Base-by-base conservation (phyloP, 2,329 filamentous ascomycete genomes). In the Botrytis pseudocinerea region DNA sequence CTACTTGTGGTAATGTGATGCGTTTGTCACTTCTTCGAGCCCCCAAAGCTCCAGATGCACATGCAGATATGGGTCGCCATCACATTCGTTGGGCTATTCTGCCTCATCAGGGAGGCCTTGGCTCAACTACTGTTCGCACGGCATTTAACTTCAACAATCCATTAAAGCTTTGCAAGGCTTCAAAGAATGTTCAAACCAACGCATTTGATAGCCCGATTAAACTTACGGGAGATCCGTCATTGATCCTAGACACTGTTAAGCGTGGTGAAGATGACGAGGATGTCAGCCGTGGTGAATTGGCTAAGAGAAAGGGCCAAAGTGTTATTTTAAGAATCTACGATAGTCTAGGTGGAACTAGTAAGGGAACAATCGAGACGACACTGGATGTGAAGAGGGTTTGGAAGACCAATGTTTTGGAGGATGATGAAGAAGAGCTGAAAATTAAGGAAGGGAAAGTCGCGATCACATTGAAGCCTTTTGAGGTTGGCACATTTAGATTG, bases 61-160 rank as follows among this genome's bases (percentile, higher is more conserved):
- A 97, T 79, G 95, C 95, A 59, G 95, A 98, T 81, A 98, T 98
- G 94, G 95, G 94, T 70, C 87, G 86, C 60, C 95, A 98, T 82
- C 87, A 87, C 75, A 97, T 98, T 78, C 91, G 92, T 75, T 98
- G 95, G 88, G 95, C 93, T 35, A 94, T 98, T 77, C 86, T 98
- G 77, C 95, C 95, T 3, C 95, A 98, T 82, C 81, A 87, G 38
- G 95, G 94, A 3, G 82, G 86, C 1, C 86, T 98, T 7, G 89
- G 91, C 63, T 85, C 90, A 54, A 86, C 87, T 28, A 97, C 94
- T 0, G 89, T 98, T 62, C 90, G 91, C 73, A 93, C 94, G 20
- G 95, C 92, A 0, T 95, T 92, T 81, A 93, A 95, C 77, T 97
- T 98, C 86, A 98, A 98, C 83, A 93, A 92, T 77, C 94, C 94